Evolutionary conservation across 768 basidiomycete species (phyloP).

Genomic region (Boletus insuetus): DNA sequence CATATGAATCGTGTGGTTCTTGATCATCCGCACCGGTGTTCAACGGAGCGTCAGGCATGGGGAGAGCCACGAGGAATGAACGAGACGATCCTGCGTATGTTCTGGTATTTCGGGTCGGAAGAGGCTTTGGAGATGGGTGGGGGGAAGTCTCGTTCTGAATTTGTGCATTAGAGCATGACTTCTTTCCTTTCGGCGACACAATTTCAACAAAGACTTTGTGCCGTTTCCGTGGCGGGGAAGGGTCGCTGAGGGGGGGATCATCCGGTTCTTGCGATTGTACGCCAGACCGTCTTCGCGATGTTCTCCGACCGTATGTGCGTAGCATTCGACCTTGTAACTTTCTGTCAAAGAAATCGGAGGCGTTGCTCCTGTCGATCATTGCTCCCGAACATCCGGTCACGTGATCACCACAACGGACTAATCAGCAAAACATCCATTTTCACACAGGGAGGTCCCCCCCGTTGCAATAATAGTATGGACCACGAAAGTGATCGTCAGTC

Average conservation of each 20-base stretch:
- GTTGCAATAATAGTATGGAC: too few relatives aligned
- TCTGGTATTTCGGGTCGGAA: conserved; percentile 41
- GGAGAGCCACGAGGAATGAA: conserved; percentile 72
- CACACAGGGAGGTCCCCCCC: too few relatives aligned
- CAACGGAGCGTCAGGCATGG: conserved; percentile 33
- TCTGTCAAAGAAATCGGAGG: neutral
- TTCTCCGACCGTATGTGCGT: conserved; percentile 36
- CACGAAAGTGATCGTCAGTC: too few relatives aligned
- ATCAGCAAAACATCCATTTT: too few relatives aligned
- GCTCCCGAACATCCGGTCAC: neutral
- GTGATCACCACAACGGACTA: neutral
- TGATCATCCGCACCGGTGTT: conserved; percentile 47
- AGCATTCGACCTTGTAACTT: conserved; percentile 23
- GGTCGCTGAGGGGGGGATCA: neutral
- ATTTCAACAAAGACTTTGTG: too few relatives aligned
- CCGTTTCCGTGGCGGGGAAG: conserved; percentile 29
- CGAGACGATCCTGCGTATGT: conserved; percentile 78
- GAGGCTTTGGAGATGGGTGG: conserved; percentile 24
- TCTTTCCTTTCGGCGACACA: too few relatives aligned
- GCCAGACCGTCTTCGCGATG: conserved; percentile 11
- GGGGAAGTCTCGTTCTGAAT: conserved; percentile 24
- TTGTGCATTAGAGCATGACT: too few relatives aligned
- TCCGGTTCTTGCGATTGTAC: neutral
- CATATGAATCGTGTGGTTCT: conserved; percentile 67
- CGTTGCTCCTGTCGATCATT: conserved; percentile 1